Base-by-base conservation (phyloP, 176 grass and related monocot genomes). In the Cenchrus fungigraminus region DNA sequence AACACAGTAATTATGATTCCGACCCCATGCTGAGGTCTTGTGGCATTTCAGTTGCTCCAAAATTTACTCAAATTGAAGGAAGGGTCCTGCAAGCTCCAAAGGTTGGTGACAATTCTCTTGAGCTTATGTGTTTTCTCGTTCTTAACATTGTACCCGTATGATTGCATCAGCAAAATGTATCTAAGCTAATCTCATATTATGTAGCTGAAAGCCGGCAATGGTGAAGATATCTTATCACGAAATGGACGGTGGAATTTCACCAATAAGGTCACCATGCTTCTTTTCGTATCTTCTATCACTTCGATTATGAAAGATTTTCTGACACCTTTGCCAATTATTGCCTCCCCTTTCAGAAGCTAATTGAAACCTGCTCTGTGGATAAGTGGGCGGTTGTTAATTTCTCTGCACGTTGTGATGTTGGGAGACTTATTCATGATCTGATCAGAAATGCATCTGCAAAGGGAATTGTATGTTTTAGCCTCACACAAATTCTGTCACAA, bases 181-280 rank as follows among this genome's bases (percentile, higher is more conserved):
- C 12, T 77, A 81, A 81, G 5, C 46, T 51, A 66, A 46, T 82
- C 11, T 68, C 22, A 60, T 68, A 51, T 79, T 46, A 19, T 79
- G 31, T 83, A 98, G 96, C 68, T 98, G 37, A 98, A 82, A 87
- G 73, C 87, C 9, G 81, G 85, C 20, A 94, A 91, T 15, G 86
- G 87, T 46, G 95, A 95, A 34, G 87, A 95, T 79, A 85, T 98
- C 70, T 28, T 81, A 0, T 22, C 93, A 46, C 80, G 85, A n/a
- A 93, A 87, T 78, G 96, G 96, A 11, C 68, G 88, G 20, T 98
- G 96, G 96, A 95, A 98, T 75, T 93, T 98, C 51, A 92, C 72
- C 28, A 82, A 95, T 28, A 98, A 90, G 89, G 96, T 98, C 65
- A 81, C 58, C 9, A 51, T 71, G 28, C 9, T 56, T 73, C 17